These are phyloP conservation scores for Psidium friedrichsthalianum DNA, from an alignment of 345 rosid species.

Conservation along the genomic window DNA sequence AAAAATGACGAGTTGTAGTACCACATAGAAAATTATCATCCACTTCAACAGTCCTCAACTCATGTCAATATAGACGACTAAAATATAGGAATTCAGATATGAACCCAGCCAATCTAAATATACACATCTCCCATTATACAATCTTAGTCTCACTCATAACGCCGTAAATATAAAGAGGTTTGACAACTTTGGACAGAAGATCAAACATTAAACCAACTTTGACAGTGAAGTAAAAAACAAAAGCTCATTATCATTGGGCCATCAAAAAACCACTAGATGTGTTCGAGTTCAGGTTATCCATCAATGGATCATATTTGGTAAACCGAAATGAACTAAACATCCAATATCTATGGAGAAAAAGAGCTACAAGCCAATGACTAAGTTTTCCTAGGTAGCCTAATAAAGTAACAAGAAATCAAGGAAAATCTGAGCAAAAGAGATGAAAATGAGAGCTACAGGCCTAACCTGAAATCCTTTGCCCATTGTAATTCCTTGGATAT, in stretches of 20 bases:
- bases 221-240: not conserved
- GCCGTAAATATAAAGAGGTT: not conserved
- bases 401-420: not conserved
- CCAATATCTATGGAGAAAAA: not conserved
- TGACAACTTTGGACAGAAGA: not conserved
- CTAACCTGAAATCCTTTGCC: conserved; percentile 95
- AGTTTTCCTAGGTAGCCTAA: not conserved
- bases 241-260: not conserved
- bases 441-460: not conserved
- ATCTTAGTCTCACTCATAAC: not conserved
- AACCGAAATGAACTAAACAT: not conserved
- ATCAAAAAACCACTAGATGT: not conserved
- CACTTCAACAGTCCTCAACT: not conserved
- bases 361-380: not conserved
- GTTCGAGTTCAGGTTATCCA: not conserved
- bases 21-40: not conserved
- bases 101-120: not conserved
- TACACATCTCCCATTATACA: not conserved
- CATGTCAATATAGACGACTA: not conserved
- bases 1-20: not conserved
- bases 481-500: conserved; percentile 73
- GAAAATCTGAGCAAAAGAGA: not conserved
- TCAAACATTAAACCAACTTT: not conserved
- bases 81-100: not conserved
- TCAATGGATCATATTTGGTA: not conserved